A percentile compares a stretch with the other conserved stretches of the same genome.
Conservation (phyloP, 129 eudicot genomes). For the Pulicaria dysenterica region DNA sequence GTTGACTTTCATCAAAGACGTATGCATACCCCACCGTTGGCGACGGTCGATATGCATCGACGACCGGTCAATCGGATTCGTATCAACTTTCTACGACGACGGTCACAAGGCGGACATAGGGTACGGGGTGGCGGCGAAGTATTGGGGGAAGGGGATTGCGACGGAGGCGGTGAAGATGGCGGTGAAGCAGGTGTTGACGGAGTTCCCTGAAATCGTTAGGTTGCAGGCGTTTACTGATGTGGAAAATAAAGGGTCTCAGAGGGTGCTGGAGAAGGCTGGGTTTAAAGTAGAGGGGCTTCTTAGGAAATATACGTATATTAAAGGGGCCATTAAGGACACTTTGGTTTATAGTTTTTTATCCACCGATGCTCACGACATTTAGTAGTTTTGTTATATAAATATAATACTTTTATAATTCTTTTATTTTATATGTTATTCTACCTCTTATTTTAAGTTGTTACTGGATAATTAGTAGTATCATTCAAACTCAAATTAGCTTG, state of each 20-base stretch:
- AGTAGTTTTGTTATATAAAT: too few species aligned
- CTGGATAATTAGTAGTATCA: too few species aligned
- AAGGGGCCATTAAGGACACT: constrained; percentile 34
- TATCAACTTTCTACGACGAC: constrained; percentile 29
- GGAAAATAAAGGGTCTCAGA: constrained; percentile 43
- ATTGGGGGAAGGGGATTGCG: constrained; percentile 43
- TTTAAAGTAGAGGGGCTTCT: constrained; percentile 42
- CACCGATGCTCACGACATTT: not conserved
- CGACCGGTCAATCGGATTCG: constrained; percentile 37
- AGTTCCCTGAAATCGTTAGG: constrained; percentile 37
- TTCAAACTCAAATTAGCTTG: too few species aligned
- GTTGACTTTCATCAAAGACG: constrained; percentile 44
- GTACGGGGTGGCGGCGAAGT: constrained; percentile 31
- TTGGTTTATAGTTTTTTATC: constrained; percentile 32
- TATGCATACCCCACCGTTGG: constrained; percentile 52
- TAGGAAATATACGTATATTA: constrained; percentile 32
- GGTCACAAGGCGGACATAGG: constrained; percentile 36
- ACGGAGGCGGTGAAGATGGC: constrained; percentile 43
- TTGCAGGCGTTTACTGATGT: constrained; percentile 40
- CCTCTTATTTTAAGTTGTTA: too few species aligned
- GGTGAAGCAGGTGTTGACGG: constrained; percentile 28
- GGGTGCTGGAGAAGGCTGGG: constrained; percentile 46
- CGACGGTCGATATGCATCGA: constrained; percentile 41
- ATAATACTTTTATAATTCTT: too few species aligned
- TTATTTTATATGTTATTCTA: too few species aligned